Conservation (phyloP, 768 basidiomycete genomes). For the Boletus subcaerulescens region DNA sequence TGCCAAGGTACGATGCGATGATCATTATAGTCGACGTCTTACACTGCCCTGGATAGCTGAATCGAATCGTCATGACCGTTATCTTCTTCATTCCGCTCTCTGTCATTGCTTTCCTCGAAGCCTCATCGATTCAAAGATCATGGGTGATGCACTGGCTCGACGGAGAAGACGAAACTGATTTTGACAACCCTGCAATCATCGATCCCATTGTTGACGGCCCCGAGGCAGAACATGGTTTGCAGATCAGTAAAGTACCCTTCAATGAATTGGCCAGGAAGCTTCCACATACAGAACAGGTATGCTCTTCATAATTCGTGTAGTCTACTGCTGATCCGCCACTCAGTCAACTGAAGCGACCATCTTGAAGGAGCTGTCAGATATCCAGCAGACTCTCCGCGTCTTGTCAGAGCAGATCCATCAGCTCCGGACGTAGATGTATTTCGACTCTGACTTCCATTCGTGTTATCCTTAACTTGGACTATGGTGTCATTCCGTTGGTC, state of each 20-base stretch:
- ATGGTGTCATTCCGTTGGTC: neutral
- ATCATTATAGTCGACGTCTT: neutral
- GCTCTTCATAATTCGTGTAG: conserved; percentile 21
- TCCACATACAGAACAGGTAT: conserved; percentile 69
- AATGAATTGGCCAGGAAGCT: conserved; percentile 66
- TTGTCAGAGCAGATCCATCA: conserved; percentile 37
- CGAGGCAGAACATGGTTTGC: conserved; percentile 50
- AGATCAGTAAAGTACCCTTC: conserved; percentile 71
- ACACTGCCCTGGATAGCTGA: conserved; percentile 46
- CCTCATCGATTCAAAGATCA: conserved; percentile 48
- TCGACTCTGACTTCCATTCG: neutral
- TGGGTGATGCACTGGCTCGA: conserved; percentile 73
- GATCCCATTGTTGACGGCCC: conserved; percentile 62
- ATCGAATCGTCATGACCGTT: conserved; percentile 70
- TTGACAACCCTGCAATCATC: conserved; percentile 48
- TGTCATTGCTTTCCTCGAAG: conserved; percentile 72
- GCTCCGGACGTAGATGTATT: conserved; percentile 16
- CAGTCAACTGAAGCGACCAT: conserved; percentile 73
- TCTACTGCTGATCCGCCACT: conserved; percentile 4
- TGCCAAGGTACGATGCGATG: conserved; percentile 42
- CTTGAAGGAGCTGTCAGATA: conserved; percentile 55
- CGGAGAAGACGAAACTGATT: conserved; percentile 55
- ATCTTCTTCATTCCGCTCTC: conserved; percentile 82
- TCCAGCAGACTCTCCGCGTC: conserved; percentile 44
- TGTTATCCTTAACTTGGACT: neutral